These are phyloP conservation scores for Orbilia quercus DNA, from an alignment of 2,329 filamentous ascomycete species.

Conservation along the genomic window DNA sequence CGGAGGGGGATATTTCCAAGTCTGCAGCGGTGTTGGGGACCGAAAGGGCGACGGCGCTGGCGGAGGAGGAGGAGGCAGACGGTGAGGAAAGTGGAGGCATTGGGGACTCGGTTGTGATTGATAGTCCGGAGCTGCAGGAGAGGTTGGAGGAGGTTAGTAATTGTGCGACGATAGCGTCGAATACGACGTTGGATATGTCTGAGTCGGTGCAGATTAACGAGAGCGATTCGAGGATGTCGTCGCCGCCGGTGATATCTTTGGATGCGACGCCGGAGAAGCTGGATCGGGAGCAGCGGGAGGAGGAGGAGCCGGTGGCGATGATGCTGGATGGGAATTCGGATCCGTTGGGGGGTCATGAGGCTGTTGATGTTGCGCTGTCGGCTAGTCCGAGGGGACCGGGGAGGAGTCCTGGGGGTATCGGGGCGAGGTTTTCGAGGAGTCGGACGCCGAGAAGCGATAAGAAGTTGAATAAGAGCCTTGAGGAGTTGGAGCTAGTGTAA, in stretches of 20 bases:
- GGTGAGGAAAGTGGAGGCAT: constrained; percentile 4
- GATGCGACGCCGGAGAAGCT: constrained; percentile 42
- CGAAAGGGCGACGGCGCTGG: constrained; percentile 25
- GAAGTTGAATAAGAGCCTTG: constrained; percentile 28
- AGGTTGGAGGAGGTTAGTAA: constrained; percentile 27
- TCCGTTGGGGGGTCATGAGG: constrained; percentile 47
- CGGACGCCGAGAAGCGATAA: constrained; percentile 19
- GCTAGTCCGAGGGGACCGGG: constrained; percentile 16
- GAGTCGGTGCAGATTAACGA: constrained; percentile 47
- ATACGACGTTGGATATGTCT: constrained; percentile 43
- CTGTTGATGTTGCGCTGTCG: constrained; percentile 43
- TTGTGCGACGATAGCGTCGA: constrained; percentile 39
- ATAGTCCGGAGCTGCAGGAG: constrained; percentile 17
- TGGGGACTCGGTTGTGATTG: constrained; percentile 26
- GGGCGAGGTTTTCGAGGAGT: constrained; percentile 41
- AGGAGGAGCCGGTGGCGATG: constrained; percentile 37
- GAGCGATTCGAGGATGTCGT: constrained; percentile 52
- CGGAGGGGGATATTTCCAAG: constrained; percentile 32
- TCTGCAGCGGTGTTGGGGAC: constrained; percentile 45
- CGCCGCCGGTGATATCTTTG: constrained; percentile 46
- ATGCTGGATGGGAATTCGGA: constrained; percentile 39
- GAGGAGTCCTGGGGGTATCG: constrained; percentile 30
- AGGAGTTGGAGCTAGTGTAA: constrained; percentile 45
- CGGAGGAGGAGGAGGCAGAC: constrained; percentile 19
- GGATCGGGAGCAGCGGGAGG: constrained; percentile 3